phyloP scores from a whole-genome alignment of 2,329 filamentous ascomycete genomes.

The Alternaria consortialis region DNA sequence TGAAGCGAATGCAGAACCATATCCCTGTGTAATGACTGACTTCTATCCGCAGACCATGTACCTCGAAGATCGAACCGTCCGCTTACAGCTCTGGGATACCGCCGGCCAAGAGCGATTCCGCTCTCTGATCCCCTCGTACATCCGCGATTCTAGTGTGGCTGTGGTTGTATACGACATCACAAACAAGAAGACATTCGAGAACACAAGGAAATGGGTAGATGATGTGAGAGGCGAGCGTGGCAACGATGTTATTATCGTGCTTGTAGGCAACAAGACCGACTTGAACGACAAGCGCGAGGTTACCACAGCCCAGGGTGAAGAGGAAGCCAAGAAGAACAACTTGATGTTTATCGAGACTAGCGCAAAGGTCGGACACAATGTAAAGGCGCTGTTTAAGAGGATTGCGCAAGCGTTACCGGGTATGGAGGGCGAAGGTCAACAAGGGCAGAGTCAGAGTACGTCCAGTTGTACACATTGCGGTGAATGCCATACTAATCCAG shows the following conservation, averaged over 20 bases:
- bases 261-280: conserved; percentile 99
- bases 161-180: conserved; percentile 99
- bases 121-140: conserved; percentile 96
- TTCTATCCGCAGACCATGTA: conserved; percentile 84
- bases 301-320: conserved; percentile 93
- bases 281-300: conserved; percentile 98
- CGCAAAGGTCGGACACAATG: conserved; percentile 96
- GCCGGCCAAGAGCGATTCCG: conserved; percentile 97
- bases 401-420: conserved; percentile 97
- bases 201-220: conserved; percentile 99
- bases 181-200: conserved; percentile 96
- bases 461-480: conserved; percentile 31
- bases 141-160: conserved; percentile 95
- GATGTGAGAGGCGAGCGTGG: conserved; percentile 96
- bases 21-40: conserved; percentile 13
- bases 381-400: conserved; percentile 95
- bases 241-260: conserved; percentile 97
- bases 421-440: conserved; percentile 90
- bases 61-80: conserved; percentile 96
- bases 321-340: conserved; percentile 97
- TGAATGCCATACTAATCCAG: conserved; percentile 18
- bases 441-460: conserved; percentile 82
- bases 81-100: conserved; percentile 97
- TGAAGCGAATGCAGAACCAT: background rate
- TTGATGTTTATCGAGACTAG: conserved; percentile 99